Evolutionary conservation across 2,329 filamentous ascomycete genomes (phyloP).

Genomic region (Penicillium digitatum): DNA sequence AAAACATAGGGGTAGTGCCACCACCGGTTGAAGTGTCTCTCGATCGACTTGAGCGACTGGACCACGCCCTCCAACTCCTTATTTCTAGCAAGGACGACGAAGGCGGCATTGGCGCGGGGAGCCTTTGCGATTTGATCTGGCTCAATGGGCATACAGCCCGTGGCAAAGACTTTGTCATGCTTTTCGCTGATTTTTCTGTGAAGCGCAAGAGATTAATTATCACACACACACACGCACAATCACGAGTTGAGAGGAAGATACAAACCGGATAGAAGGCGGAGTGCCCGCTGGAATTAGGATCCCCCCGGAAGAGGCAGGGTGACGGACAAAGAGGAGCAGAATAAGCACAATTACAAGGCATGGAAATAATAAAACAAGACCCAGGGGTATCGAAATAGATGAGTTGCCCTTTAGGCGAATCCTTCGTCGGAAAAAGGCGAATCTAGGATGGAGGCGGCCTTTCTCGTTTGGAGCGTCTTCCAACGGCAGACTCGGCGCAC

Average conservation of each 20-base stretch:
- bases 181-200: conserved; percentile 91
- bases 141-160: conserved; percentile 74
- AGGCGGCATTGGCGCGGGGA: conserved; percentile 86
- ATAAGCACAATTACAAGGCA: conserved; percentile 88
- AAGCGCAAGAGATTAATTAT: conserved; percentile 15
- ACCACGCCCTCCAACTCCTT: conserved; percentile 95
- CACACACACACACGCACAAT: neutral
- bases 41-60: conserved; percentile 94
- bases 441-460: conserved; percentile 45
- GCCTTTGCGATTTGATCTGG: conserved; percentile 52
- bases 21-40: conserved; percentile 98
- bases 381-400: conserved; percentile 84
- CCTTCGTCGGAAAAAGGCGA: conserved; percentile 80
- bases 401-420: conserved; percentile 89
- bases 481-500: conserved; percentile 44
- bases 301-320: conserved; percentile 75
- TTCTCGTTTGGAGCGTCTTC: conserved; percentile 48
- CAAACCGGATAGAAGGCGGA: conserved; percentile 83
- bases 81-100: conserved; percentile 92
- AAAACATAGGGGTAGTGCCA: conserved; percentile 99
- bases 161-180: conserved; percentile 93
- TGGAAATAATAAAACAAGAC: conserved; percentile 88
- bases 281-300: conserved; percentile 84
- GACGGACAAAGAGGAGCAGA: conserved; percentile 79
- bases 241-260: conserved; percentile 11